A percentile compares a stretch with the other conserved stretches of the same genome.
Conservation (phyloP, 306 rosid genomes). For the Prinsepia uniflora region DNA sequence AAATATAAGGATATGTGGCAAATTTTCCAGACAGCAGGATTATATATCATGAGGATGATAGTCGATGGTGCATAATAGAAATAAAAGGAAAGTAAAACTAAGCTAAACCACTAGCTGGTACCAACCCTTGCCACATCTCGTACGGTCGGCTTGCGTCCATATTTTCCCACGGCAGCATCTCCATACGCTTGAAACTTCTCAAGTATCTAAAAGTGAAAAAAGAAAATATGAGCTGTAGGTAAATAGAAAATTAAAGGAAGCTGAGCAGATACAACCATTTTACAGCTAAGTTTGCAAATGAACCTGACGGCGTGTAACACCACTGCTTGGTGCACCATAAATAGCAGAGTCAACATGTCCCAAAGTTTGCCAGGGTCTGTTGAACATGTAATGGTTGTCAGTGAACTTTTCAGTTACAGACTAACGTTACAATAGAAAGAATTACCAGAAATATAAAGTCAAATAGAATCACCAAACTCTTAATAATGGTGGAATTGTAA, state of each 20-base stretch:
- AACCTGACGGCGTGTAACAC: slow-evolving; percentile 89
- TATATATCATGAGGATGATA: not conserved
- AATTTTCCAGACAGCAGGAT: no score
- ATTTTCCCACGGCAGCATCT: slow-evolving; percentile 64
- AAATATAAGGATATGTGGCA: not conserved
- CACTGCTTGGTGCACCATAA: slow-evolving; percentile 74
- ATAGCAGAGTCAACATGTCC: slow-evolving; percentile 77
- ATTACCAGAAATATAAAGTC: not conserved
- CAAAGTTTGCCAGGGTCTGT: slow-evolving; percentile 86
- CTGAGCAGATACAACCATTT: slow-evolving; percentile 23
- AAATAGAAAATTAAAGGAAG: slow-evolving; percentile 17
- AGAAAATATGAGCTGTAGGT: slow-evolving; percentile 1
- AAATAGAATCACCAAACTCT: not conserved
- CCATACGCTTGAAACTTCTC: slow-evolving; percentile 83
- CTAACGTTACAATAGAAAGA: not conserved
- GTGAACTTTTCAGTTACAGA: slow-evolving; percentile 4
- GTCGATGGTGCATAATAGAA: not conserved
- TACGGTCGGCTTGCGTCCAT: slow-evolving; percentile 67
- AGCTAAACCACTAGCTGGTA: not conserved
- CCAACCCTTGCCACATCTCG: slow-evolving; percentile 84
- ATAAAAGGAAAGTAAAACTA: no score
- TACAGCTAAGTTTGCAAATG: slow-evolving; percentile 34
- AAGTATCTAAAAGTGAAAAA: slow-evolving; percentile 44
- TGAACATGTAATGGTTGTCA: slow-evolving; percentile 27
- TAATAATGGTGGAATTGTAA: not conserved